Percentiles rank a stretch among this genome's conserved stretches.
Evolutionary conservation across 2,329 filamentous ascomycete genomes (phyloP).

Genomic region (Pseudogymnoascus sp.): DNA sequence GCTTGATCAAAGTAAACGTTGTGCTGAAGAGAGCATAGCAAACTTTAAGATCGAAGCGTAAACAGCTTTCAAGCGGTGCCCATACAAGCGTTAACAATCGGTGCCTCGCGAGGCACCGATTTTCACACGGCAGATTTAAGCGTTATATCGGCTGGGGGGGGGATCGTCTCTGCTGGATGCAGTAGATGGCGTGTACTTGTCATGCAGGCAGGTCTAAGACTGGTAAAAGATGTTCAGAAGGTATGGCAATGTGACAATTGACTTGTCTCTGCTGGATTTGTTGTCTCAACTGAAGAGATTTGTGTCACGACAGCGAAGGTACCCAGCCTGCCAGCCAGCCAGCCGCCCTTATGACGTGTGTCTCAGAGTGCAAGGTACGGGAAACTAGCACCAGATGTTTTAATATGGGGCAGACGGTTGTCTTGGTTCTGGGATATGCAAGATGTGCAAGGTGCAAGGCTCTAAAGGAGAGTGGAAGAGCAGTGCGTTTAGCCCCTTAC

Average conservation of each 20-base stretch:
- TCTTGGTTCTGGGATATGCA: background rate
- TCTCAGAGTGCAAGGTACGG: background rate
- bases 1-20: background rate
- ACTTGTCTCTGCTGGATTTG: background rate
- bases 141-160: background rate
- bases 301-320: background rate
- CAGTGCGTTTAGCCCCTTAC: background rate
- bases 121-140: slow-evolving; percentile 6
- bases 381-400: background rate
- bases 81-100: slow-evolving; percentile 7
- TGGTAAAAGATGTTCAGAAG: slow-evolving; percentile 2
- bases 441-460: background rate
- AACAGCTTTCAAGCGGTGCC: background rate
- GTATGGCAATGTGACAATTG: slow-evolving; percentile 5
- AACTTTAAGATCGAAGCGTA: background rate
- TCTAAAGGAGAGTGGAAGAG: background rate
- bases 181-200: background rate
- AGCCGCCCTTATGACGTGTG: slow-evolving; percentile 5
- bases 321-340: background rate
- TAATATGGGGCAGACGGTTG: background rate
- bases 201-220: background rate
- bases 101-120: slow-evolving; percentile 5
- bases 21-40: background rate
- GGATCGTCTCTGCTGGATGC: background rate
- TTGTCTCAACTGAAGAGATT: slow-evolving; percentile 4